A percentile compares a stretch with the other conserved stretches of the same genome.
phyloP scores from a whole-genome alignment of 2,329 filamentous ascomycete species.

The Chaetomium globosum region DNA sequence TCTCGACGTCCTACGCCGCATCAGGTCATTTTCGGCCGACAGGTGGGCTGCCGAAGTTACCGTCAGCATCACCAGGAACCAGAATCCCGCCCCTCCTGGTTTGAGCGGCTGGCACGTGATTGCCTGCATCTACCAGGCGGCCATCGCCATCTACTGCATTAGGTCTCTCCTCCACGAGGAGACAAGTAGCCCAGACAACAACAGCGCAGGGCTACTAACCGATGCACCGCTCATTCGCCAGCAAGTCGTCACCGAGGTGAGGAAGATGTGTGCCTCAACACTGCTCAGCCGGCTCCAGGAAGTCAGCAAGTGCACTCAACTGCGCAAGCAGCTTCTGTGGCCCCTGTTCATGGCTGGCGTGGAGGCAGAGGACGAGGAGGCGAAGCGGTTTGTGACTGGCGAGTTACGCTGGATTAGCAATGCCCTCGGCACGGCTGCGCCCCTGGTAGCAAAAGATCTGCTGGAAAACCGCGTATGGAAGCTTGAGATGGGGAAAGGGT shows the following conservation, averaged over 20 bases:
- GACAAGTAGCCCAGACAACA: too few species aligned
- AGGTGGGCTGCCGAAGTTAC: slow-evolving; percentile 16
- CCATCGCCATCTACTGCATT: slow-evolving; percentile 21
- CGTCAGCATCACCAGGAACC: neutral
- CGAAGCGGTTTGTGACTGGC: neutral
- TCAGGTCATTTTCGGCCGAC: neutral
- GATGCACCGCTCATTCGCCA: neutral
- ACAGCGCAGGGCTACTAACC: neutral
- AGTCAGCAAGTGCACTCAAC: neutral
- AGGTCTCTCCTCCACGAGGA: slow-evolving; percentile 13
- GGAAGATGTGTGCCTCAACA: neutral
- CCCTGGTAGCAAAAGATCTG: slow-evolving; percentile 15
- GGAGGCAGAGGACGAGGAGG: neutral
- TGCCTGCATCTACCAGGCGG: slow-evolving; percentile 13
- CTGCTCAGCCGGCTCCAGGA: neutral
- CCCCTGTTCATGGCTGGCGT: slow-evolving; percentile 17
- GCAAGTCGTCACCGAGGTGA: neutral
- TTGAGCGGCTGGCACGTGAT: slow-evolving; percentile 9
- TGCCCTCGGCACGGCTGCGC: slow-evolving; percentile 14
- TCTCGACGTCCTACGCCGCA: slow-evolving; percentile 11
- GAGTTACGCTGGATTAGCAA: slow-evolving; percentile 19
- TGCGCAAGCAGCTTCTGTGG: slow-evolving; percentile 20
- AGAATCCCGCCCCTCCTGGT: neutral
- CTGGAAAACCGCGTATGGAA: slow-evolving; percentile 10
- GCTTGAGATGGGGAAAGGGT: neutral